Evolutionary conservation across 805 yeast genomes (phyloP).

Genomic region (Candida xyloterini): DNA sequence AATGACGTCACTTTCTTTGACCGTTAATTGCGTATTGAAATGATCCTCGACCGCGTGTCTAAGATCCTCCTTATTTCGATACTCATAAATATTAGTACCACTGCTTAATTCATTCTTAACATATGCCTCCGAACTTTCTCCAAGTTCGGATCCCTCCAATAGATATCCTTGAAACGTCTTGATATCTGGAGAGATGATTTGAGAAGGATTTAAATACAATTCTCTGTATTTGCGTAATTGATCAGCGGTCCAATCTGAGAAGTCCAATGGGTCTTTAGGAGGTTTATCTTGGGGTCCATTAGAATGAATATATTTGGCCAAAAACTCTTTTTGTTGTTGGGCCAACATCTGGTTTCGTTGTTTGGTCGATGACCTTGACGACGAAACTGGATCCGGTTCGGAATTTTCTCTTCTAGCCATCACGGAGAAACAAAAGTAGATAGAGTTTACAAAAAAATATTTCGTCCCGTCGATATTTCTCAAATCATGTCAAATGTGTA

Average conservation of each 20-base stretch:
- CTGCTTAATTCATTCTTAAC: slow-evolving; percentile 28
- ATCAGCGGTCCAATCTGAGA: slow-evolving; percentile 56
- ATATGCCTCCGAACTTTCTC: slow-evolving; percentile 56
- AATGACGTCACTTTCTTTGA: slow-evolving; percentile 80
- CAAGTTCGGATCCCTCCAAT: slow-evolving; percentile 61
- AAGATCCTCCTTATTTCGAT: slow-evolving; percentile 29
- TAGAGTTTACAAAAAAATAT: background rate
- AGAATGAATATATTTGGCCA: slow-evolving; percentile 66
- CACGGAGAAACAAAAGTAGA: background rate
- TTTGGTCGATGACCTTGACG: slow-evolving; percentile 48
- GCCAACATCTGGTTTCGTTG: slow-evolving; percentile 59
- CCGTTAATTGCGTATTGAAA: slow-evolving; percentile 48
- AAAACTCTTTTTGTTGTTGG: slow-evolving; percentile 66
- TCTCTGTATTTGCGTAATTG: slow-evolving; percentile 69
- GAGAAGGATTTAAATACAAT: slow-evolving; percentile 38
- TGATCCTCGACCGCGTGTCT: slow-evolving; percentile 44
- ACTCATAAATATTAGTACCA: slow-evolving; percentile 31
- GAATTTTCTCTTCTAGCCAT: slow-evolving; percentile 17
- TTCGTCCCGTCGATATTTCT: slow-evolving; percentile 1
- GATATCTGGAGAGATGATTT: slow-evolving; percentile 52
- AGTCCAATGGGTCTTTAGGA: slow-evolving; percentile 61
- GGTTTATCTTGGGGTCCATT: slow-evolving; percentile 66
- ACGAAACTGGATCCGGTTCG: slow-evolving; percentile 24
- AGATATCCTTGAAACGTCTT: slow-evolving; percentile 67
- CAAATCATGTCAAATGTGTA: slow-evolving; percentile 10